Evolutionary conservation across 2,329 filamentous ascomycete species (phyloP).

Genomic region (Geosmithia flava): DNA sequence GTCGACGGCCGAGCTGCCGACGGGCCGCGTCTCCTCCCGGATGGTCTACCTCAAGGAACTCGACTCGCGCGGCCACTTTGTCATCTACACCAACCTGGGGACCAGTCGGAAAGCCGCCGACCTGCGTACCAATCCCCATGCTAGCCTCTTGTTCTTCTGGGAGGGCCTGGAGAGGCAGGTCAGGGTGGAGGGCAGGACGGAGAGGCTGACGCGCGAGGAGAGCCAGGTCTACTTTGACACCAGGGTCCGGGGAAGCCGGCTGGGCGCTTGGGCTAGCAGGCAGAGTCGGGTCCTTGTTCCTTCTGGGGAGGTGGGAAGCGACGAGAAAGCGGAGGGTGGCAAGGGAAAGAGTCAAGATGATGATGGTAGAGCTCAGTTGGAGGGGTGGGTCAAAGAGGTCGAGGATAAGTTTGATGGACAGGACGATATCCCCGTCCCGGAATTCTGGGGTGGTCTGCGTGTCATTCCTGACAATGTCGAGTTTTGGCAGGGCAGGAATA

Average conservation of each 20-base stretch:
- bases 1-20: constrained; percentile 72
- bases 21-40: constrained; percentile 72
- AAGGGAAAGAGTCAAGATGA: constrained; percentile 24
- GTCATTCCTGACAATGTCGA: constrained; percentile 78
- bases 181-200: constrained; percentile 67
- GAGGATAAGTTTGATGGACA: constrained; percentile 62
- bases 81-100: constrained; percentile 88
- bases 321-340: constrained; percentile 43
- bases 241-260: constrained; percentile 62
- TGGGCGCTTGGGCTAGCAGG: constrained; percentile 88
- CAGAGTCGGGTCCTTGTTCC: constrained; percentile 56
- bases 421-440: constrained; percentile 77
- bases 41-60: constrained; percentile 95
- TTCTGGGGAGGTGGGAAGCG: constrained; percentile 38
- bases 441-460: constrained; percentile 88
- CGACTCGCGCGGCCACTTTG: constrained; percentile 61
- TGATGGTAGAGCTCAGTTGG: constrained; percentile 62
- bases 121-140: constrained; percentile 61
- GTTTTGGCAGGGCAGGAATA: constrained; percentile 92
- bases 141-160: constrained; percentile 87
- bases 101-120: constrained; percentile 61
- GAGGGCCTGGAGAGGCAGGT: constrained; percentile 77
- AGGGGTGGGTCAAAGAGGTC: constrained; percentile 63
- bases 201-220: constrained; percentile 56
- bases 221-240: constrained; percentile 58